Evolutionary conservation across 2,329 filamentous ascomycete species (phyloP).

Genomic region (Colletotrichum siamense): DNA sequence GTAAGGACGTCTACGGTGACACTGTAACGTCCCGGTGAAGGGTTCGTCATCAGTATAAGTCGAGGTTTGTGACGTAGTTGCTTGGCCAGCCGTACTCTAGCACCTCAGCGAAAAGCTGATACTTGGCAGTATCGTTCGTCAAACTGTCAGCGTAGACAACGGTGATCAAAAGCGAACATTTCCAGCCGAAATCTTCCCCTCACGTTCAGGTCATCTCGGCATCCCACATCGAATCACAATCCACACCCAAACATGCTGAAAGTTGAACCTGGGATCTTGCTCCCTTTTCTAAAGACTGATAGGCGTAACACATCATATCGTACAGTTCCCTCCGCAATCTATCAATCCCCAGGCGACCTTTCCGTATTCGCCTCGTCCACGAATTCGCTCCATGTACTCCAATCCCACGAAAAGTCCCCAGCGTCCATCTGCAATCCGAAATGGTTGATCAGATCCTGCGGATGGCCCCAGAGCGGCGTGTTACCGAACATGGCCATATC

Average conservation of each 20-base stretch:
- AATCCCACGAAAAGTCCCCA: conserved; percentile 31
- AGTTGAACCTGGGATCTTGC: background rate
- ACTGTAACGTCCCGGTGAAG: rapidly evolving
- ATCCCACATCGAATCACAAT: background rate
- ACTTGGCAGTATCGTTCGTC: background rate
- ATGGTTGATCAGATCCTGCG: conserved; percentile 28
- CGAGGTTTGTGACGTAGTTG: background rate
- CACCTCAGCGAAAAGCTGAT: background rate
- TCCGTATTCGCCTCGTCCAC: conserved; percentile 44
- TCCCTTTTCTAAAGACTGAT: background rate
- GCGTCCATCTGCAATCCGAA: conserved; percentile 22
- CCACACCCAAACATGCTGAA: background rate
- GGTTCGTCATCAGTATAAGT: background rate
- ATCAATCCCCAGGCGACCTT: conserved; percentile 30
- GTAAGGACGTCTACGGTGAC: background rate
- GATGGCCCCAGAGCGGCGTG: conserved; percentile 23
- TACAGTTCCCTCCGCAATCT: background rate
- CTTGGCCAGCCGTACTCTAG: background rate
- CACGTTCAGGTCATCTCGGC: background rate
- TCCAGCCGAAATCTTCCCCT: background rate
- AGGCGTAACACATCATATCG: background rate
- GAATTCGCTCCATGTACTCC: conserved; percentile 51
- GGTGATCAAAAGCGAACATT: background rate
- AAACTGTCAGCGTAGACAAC: background rate
- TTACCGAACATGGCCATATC: conserved; percentile 1